Conservation (phyloP, 2,329 filamentous ascomycete genomes). For the Macrophomina tecta region DNA sequence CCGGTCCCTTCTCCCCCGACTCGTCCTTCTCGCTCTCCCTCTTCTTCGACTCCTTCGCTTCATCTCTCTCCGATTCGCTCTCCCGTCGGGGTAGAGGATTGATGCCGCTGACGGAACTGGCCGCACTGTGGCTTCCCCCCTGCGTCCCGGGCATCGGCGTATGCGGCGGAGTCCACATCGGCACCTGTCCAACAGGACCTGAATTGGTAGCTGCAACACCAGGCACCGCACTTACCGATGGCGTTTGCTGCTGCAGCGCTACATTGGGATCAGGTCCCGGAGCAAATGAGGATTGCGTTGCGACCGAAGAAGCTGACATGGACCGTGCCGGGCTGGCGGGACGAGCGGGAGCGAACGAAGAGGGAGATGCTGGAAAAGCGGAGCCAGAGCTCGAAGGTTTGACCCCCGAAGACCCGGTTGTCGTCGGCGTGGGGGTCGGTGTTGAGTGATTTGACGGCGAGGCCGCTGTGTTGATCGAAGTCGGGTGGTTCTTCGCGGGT, state of each 20-base stretch:
- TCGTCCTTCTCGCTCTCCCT: conserved; percentile 43
- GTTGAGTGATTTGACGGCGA: conserved; percentile 66
- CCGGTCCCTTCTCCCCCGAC: conserved; percentile 37
- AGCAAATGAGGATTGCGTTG: conserved; percentile 65
- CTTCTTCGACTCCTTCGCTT: conserved; percentile 18
- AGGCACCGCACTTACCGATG: conserved; percentile 78
- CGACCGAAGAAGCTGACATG: conserved; percentile 83
- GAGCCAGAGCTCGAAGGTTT: conserved; percentile 51
- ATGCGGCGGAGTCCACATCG: conserved; percentile 87
- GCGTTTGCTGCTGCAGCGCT: conserved; percentile 77
- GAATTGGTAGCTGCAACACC: conserved; percentile 77
- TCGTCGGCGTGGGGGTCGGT: conserved; percentile 72
- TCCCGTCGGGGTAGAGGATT: conserved; percentile 44
- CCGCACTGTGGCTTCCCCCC: conserved; percentile 50
- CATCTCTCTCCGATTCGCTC: conserved; percentile 41
- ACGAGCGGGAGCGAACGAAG: conserved; percentile 59
- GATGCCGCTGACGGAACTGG: conserved; percentile 59
- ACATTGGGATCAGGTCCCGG: conserved; percentile 43
- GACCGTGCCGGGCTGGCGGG: conserved; percentile 82
- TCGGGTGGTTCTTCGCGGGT: conserved; percentile 57
- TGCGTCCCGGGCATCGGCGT: conserved; percentile 66
- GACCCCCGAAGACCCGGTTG: conserved; percentile 30
- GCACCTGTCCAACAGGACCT: conserved; percentile 57
- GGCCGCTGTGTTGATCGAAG: conserved; percentile 50
- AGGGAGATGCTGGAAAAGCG: conserved; percentile 65